Conservation (phyloP, 257 asterid genomes). For the Rehmannia glutinosa region DNA sequence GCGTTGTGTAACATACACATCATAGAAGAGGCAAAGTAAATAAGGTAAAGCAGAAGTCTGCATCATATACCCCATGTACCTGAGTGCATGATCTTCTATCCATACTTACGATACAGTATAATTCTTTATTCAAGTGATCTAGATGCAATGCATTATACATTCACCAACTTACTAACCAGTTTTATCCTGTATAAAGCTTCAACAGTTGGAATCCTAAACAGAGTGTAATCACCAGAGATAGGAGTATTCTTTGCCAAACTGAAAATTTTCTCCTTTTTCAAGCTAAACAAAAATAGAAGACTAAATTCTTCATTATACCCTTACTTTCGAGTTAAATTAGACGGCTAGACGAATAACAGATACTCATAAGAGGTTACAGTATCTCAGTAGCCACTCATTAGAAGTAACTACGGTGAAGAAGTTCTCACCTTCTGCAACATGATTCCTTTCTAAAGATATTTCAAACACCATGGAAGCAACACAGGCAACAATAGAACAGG, state of each 20-base stretch:
- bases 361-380: background rate
- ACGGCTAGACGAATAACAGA: background rate
- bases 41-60: background rate
- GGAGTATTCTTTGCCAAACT: too few species aligned
- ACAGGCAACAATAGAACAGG: background rate
- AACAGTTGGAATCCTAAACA: background rate
- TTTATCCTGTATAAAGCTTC: background rate
- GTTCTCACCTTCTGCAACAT: constrained; percentile 6
- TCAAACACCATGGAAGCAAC: background rate
- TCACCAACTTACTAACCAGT: background rate
- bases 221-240: too few species aligned
- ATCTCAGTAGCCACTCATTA: background rate
- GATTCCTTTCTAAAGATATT: background rate
- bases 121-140: background rate
- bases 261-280: too few species aligned
- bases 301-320: background rate
- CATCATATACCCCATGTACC: background rate
- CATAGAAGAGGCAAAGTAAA: background rate
- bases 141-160: background rate
- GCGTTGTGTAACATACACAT: background rate
- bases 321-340: background rate
- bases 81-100: background rate
- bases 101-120: background rate
- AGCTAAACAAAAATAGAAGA: background rate
- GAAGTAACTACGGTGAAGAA: background rate